Evolutionary conservation across 768 basidiomycete genomes (phyloP), one percentile per base, ranked within the genome.

Genomic region (Arthromyces matolae): DNA sequence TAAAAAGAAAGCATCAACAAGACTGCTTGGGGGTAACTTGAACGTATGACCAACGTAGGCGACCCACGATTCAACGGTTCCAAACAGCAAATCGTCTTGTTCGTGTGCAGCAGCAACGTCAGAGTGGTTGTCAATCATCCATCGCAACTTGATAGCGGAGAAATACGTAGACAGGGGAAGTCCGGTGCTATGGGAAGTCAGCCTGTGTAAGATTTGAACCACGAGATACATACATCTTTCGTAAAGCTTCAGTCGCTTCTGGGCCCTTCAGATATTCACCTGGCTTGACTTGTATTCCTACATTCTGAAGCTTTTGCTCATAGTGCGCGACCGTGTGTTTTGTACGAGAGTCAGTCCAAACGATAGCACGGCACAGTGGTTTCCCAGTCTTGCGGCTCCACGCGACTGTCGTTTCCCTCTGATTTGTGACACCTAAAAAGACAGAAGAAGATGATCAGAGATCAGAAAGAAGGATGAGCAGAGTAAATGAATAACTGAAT

Each of bases 81-180:
- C 96, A 60, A 97, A 93, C 18, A 85, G 70, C 10, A 98, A 77
- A 50, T 89, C 79, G 64, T 92, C 91, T 29, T 78, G 68, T 31
- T 86, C 81, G 60, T 93, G 85, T 0, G 96, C 94, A 34, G 78
- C 73, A 27, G 75, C 66, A 45, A 98, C 92, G 24, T 83, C 80
- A 3, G 77, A 74, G 60, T 86, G 69, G 62, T 97, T 83, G 64
- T 95, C 89, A 52, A 95, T 81, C 88, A 99, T 92, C 95, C 95
- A 99, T 36, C 89, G 81, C 53, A 96, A 75, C 70, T 97, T 98
- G 65, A 96, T 86, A 14, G 87, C 95, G 19, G 94, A 96, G 71
- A 99, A 99, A 70, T 99, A 99, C 0, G 95, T 98, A 13, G 94
- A 96, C 7, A 97, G 75, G n/a, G 88, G 89, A 31, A 96, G 79